Conservation (phyloP, 1,284 basidiomycete genomes). For the Wallemia ichthyophaga region DNA sequence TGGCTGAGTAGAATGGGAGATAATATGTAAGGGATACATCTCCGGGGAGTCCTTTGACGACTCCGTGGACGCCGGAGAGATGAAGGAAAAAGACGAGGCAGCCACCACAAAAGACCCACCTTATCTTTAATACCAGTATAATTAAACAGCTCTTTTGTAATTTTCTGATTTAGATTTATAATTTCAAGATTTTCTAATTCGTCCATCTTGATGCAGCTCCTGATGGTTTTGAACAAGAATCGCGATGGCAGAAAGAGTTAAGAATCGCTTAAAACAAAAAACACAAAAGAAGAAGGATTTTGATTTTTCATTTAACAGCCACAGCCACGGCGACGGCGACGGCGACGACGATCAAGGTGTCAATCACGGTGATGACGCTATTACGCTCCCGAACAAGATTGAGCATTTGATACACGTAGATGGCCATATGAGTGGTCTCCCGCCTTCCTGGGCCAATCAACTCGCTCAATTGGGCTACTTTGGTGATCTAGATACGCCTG, state of each 20-base stretch:
- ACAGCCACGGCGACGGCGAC: no score
- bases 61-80: no score
- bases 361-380: neutral
- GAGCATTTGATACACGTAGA: neutral
- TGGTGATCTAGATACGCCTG: neutral
- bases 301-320: no score
- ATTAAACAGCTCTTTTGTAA: slow-evolving; percentile 70
- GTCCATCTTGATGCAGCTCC: neutral
- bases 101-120: neutral
- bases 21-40: no score
- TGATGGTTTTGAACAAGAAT: no score
- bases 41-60: no score
- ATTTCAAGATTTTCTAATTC: neutral
- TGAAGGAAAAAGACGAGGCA: no score
- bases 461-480: neutral
- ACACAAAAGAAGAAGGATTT: no score
- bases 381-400: neutral
- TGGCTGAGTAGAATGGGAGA: neutral
- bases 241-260: no score
- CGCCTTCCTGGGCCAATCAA: neutral
- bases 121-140: slow-evolving; percentile 20
- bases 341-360: neutral
- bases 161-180: slow-evolving; percentile 15
- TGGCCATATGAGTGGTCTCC: neutral
- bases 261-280: no score